Evolutionary conservation across 1,284 basidiomycete genomes (phyloP).

Genomic region (Quambalaria eucalypti): DNA sequence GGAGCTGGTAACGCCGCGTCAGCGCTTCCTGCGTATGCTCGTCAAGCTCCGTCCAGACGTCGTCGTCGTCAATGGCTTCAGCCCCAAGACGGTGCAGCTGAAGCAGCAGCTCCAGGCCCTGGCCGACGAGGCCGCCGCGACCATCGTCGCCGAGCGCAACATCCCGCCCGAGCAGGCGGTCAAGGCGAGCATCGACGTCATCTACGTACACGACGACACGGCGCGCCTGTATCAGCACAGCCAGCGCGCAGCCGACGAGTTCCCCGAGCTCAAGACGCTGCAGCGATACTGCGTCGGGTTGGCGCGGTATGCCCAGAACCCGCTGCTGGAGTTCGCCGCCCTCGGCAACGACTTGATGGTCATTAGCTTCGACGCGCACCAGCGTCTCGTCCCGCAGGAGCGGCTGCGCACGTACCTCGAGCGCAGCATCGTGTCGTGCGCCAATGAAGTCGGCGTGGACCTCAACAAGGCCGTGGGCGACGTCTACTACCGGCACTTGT

Average conservation of each 20-base stretch:
- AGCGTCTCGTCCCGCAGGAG: constrained; percentile 67
- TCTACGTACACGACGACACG: constrained; percentile 81
- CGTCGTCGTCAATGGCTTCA: constrained; percentile 71
- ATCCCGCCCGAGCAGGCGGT: constrained; percentile 17
- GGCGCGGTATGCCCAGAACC: constrained; percentile 86
- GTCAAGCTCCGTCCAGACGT: constrained; percentile 75
- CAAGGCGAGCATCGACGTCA: constrained; percentile 51
- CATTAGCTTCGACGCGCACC: constrained; percentile 61
- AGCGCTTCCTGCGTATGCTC: constrained; percentile 70
- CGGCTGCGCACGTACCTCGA: constrained; percentile 76
- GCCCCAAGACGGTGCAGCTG: constrained; percentile 65
- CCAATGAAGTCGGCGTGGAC: constrained; percentile 87
- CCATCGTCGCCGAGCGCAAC: constrained; percentile 39
- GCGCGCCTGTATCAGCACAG: constrained; percentile 90
- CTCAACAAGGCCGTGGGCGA: constrained; percentile 85
- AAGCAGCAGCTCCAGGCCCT: constrained; percentile 54
- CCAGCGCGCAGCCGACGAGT: constrained; percentile 74
- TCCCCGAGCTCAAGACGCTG: constrained; percentile 66
- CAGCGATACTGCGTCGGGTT: constrained; percentile 92
- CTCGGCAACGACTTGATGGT: constrained; percentile 36
- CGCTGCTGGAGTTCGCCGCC: constrained; percentile 53
- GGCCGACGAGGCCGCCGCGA: constrained; percentile 52
- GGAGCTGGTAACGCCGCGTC: constrained; percentile 49
- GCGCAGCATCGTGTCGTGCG: constrained; percentile 75
- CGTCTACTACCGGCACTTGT: constrained; percentile 72